These are phyloP conservation scores for Cudoniella acicularis DNA, from an alignment of 495 filamentous ascomycete genomes.

Conservation along the genomic window DNA sequence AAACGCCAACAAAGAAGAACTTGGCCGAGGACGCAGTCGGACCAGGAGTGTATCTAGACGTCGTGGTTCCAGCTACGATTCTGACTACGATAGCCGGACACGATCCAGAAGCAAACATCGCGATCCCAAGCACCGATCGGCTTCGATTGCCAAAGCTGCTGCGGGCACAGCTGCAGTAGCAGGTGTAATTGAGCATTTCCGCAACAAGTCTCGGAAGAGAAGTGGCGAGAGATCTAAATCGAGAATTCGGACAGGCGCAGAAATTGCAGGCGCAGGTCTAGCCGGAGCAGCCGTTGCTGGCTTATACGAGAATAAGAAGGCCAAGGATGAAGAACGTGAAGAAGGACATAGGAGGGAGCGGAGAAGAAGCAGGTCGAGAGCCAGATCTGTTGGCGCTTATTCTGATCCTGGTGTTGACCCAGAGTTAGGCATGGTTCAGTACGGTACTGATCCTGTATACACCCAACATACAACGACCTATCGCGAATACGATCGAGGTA, in stretches of 20 bases:
- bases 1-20: slow-evolving; percentile 60
- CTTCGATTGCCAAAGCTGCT: slow-evolving; percentile 72
- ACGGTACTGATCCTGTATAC: slow-evolving; percentile 64
- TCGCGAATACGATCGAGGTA: slow-evolving; percentile 46
- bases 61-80: slow-evolving; percentile 31
- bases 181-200: slow-evolving; percentile 68
- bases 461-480: slow-evolving; percentile 26
- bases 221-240: slow-evolving; percentile 48
- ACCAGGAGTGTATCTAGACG: slow-evolving; percentile 52
- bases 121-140: slow-evolving; percentile 59
- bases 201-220: slow-evolving; percentile 65
- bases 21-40: slow-evolving; percentile 65
- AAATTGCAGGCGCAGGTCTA: slow-evolving; percentile 70
- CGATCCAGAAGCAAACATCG: slow-evolving; percentile 42
- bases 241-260: slow-evolving; percentile 52
- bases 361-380: slow-evolving; percentile 49
- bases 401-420: slow-evolving; percentile 52
- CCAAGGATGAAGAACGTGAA: slow-evolving; percentile 53
- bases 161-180: slow-evolving; percentile 74
- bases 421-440: slow-evolving; percentile 76
- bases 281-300: slow-evolving; percentile 77
- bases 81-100: slow-evolving; percentile 28
- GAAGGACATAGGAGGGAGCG: slow-evolving; percentile 26
- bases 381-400: slow-evolving; percentile 48
- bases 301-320: slow-evolving; percentile 74